These are phyloP conservation scores for Sutorius eximius DNA, from an alignment of 1,284 basidiomycete species.

Conservation along the genomic window DNA sequence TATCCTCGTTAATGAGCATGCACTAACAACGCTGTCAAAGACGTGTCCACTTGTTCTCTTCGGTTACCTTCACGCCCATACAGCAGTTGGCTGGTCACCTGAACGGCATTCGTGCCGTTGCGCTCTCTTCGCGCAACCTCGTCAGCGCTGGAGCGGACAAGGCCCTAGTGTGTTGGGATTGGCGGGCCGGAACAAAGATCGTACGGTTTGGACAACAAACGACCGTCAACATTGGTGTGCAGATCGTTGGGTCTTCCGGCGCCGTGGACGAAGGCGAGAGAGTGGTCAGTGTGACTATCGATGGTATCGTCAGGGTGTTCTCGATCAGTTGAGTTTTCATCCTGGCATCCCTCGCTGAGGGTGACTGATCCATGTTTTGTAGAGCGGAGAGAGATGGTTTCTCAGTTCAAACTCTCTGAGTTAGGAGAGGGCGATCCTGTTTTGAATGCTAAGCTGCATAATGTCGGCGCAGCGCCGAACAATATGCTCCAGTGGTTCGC, in stretches of 20 bases:
- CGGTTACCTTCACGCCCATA: constrained; percentile 74
- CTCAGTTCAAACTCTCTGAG: constrained; percentile 84
- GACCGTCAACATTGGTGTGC: constrained; percentile 88
- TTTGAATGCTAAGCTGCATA: constrained; percentile 62
- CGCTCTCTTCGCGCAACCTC: constrained; percentile 79
- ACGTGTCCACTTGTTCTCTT: constrained; percentile 80
- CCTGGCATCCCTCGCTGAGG: neutral
- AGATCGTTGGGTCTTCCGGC: constrained; percentile 59
- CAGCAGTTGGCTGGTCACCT: constrained; percentile 84
- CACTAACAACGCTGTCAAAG: constrained; percentile 37
- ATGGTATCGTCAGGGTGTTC: constrained; percentile 88
- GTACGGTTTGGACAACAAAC: constrained; percentile 92
- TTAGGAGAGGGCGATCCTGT: constrained; percentile 69
- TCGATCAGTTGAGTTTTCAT: constrained; percentile 67
- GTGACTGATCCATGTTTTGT: constrained; percentile 5
- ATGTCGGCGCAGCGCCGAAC: constrained; percentile 75
- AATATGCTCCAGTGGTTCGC: constrained; percentile 93
- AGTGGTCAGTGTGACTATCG: constrained; percentile 87
- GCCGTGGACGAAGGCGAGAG: constrained; percentile 65
- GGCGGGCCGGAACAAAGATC: constrained; percentile 82
- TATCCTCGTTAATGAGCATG: neutral
- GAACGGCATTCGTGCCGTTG: constrained; percentile 84
- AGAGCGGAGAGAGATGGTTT: constrained; percentile 85
- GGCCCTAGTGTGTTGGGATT: constrained; percentile 91
- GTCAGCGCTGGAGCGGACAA: constrained; percentile 88